Evolutionary conservation across 768 basidiomycete genomes (phyloP), one percentile per base, ranked within the genome.

Genomic region (Rhodotorula diobovata): DNA sequence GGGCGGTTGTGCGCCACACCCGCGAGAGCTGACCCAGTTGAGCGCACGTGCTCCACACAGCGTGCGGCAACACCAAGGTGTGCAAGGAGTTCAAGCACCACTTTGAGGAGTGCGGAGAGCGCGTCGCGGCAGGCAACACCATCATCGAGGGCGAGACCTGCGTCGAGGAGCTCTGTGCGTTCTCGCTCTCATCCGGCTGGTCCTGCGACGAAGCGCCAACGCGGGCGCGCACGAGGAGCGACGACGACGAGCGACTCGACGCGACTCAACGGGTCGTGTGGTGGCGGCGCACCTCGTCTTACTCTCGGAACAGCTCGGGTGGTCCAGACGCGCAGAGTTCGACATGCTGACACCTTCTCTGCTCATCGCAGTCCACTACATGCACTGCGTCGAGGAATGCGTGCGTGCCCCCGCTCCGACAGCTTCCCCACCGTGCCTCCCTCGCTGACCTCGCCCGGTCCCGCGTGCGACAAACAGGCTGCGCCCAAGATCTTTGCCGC

Each of bases 341-440:
- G 2, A 8, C 6, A 6, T 9, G 30, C 69, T 70, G 69, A 65
- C 68, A n/a, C 25, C 3, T 14, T 18, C 0, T 14, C 11, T 23
- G 18, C 28, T 28, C 4, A 25, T 30, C 4, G 48, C 65, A 77
- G 76, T 77, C 73, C 77, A 77, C 71, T 66, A 71, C 60, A 77
- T 77, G 77, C 77, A 77, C 71, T 77, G 77, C 66, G 77, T 77
- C 30, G 76, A 77, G 61, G 75, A 67, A 18, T 77, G 77, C 73
- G 77, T 77, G 61, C 35, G 76, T 71, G 28, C 45, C 23, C 35
- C 6, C 18, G 7, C 20, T 51, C 43, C n/a, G n/a, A n/a, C n/a
- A n/a, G n/a, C n/a, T n/a, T 23, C 35, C 14, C n/a, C 23, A 35
- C 43, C n/a, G 9, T 11, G 30, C 34, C 43, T 25, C 23, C 34